phyloP scores from a whole-genome alignment of 352 stramenopile species.

The Pythium insidiosum region DNA sequence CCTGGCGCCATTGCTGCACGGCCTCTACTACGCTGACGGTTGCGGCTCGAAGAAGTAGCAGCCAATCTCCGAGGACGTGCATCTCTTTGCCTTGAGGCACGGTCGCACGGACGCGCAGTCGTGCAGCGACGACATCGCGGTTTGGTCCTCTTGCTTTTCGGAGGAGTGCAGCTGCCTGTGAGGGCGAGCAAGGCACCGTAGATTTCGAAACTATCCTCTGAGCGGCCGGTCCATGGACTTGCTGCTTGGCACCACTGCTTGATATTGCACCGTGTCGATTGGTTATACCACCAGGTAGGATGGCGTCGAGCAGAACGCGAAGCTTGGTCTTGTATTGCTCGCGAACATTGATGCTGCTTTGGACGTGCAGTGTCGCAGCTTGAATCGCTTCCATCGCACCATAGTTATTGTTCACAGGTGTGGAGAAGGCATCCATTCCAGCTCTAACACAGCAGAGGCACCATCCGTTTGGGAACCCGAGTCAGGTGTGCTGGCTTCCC shows the following conservation, averaged over 20 bases:
- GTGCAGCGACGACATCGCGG: conserved; percentile 11
- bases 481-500: too few relatives aligned
- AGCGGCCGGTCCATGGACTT: background rate
- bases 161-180: conserved; percentile 3
- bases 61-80: conserved; percentile 40
- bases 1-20: conserved; percentile 27
- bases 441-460: too few relatives aligned
- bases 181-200: background rate
- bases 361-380: conserved; percentile 28
- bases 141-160: conserved; percentile 12
- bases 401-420: too few relatives aligned
- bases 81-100: conserved; percentile 36
- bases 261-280: too few relatives aligned
- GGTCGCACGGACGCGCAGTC: conserved; percentile 6
- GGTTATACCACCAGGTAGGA: conserved; percentile 9
- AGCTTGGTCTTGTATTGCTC: conserved; percentile 43
- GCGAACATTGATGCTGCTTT: conserved; percentile 33
- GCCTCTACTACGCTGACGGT: conserved; percentile 52
- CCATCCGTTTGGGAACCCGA: too few relatives aligned
- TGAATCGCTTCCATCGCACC: too few relatives aligned
- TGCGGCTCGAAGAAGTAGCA: conserved; percentile 37
- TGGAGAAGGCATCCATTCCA: background rate
- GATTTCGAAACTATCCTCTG: background rate
- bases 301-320: conserved; percentile 9
- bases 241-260: background rate